Base-by-base conservation (phyloP, 139 green algal genomes). In the Ulvella scutata region DNA sequence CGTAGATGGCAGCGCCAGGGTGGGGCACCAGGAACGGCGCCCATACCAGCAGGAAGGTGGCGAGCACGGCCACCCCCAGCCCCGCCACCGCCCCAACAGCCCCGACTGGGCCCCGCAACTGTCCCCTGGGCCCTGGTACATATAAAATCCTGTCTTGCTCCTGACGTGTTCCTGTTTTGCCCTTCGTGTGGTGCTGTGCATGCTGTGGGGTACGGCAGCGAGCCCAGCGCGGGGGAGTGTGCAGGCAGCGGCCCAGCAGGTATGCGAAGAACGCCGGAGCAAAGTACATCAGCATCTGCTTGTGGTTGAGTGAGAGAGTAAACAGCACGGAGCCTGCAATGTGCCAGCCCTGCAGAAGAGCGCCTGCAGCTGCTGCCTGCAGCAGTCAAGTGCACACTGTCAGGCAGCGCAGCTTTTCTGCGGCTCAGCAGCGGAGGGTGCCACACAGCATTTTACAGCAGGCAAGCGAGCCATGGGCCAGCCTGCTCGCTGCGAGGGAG, bases 241-340 rank as follows among this genome's bases (percentile, higher is more conserved):
- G 82, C 39, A 98, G 78, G 73, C 82, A 88, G n/a, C 74, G 77
- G 28, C 95, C 95, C 59, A 99, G 82, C 39, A 99, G 83, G 79
- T 97, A 87, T 0, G 81, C 87, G 80, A 99, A 98, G 80, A 99
- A 97, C 3, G 94, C 95, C 0, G 93, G 94, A 10, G 94, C 95
- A 77, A 86, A 97, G 84, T 96, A 98, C 59, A 97, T 59, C 23
- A 62, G 79, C 95, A 99, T 99, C 76, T 99, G 94, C 79, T 97
- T 99, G 89, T 97, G 92, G 78, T 94, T 96, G 0, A 99, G 76
- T 1, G 92, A 81, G 23, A 89, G 38, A 74, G 80, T 86, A 83
- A 90, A 99, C 6, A 97, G 84, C 2, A 89, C 43, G 26, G 78
- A 88, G 36, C 81, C 92, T 31, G 90, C 29, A 13, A 87, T n/a